Evolutionary conservation across 208 protist genomes (phyloP), one percentile per base, ranked within the genome.

Genomic region (Angomonas deanei): DNA sequence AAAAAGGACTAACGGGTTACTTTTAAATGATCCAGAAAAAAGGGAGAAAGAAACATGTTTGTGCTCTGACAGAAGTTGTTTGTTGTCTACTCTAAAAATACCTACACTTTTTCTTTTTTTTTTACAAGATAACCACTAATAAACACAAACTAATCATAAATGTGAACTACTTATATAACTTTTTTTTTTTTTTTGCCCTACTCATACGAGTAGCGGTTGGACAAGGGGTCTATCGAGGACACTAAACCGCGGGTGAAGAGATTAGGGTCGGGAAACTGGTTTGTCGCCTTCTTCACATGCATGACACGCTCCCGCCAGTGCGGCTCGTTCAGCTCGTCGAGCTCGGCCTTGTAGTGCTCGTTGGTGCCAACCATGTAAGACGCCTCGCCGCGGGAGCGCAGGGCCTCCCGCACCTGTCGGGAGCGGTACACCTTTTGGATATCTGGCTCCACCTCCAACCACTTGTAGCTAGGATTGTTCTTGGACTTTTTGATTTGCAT

Each of bases 361-460:
- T 92, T 91, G 24, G 24, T 28, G 6, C 24, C 26, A 1, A 83
- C 66, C 73, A 89, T 72, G 59, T 53, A 50, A 34, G 79, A 86
- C 6, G 76, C 76, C 74, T 65, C 62, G 6, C 75, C 82, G 11
- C 80, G 78, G 24, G 24, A 55, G 59, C 23, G 21, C 42, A 92
- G 69, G 3, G 77, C 80, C 2, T 53, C 36, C 32, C 84, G 84
- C 82, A 94, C 83, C 46, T 76, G 55, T 15, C 60, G 65, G 26
- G 71, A 77, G 53, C 84, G 80, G 55, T 68, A 70, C n/a, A 91
- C 75, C 66, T 92, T 92, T 49, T 92, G 82, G 61, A 94, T 91
- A 59, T 94, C 88, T 3, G 84, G 82, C 67, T 94, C 84, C 33
- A 94, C 80, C 24, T 92, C 84, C 10, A 94, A 39, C 85, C 88